A percentile compares a stretch with the other conserved stretches of the same genome.
These are phyloP conservation scores for Barnettozyma wickerhamii DNA, from an alignment of 805 yeast species.

Conservation along the genomic window DNA sequence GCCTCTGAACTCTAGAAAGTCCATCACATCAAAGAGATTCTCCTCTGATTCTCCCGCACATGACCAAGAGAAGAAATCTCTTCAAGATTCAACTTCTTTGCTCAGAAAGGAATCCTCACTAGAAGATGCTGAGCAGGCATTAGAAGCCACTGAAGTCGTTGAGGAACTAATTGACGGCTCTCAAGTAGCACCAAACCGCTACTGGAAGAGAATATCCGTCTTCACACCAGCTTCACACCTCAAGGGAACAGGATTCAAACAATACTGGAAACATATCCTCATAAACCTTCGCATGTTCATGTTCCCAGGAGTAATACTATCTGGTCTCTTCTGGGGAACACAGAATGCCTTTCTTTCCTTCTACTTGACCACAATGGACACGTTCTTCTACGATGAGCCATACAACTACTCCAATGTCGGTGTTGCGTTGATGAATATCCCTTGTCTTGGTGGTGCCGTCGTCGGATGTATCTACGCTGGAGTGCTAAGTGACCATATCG, in stretches of 20 bases:
- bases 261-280: slow-evolving; percentile 49
- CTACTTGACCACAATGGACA: slow-evolving; percentile 70
- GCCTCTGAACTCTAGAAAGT: slow-evolving; percentile 23
- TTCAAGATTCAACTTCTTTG: too few species aligned
- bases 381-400: slow-evolving; percentile 59
- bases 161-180: slow-evolving; percentile 36
- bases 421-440: slow-evolving; percentile 73
- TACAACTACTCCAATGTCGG: slow-evolving; percentile 61
- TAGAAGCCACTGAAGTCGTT: slow-evolving; percentile 6
- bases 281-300: slow-evolving; percentile 51
- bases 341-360: slow-evolving; percentile 76
- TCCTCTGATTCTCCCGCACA: slow-evolving; percentile 1
- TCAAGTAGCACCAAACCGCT: slow-evolving; percentile 37
- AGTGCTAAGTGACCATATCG: slow-evolving; percentile 52
- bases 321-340: slow-evolving; percentile 76
- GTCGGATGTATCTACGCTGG: slow-evolving; percentile 68
- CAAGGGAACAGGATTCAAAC: slow-evolving; percentile 61
- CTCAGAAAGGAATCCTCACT: too few species aligned
- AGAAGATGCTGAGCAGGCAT: too few species aligned
- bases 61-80: slow-evolving; percentile 14
- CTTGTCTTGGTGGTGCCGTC: slow-evolving; percentile 61
- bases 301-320: slow-evolving; percentile 60
- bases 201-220: slow-evolving; percentile 41
- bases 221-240: slow-evolving; percentile 57
- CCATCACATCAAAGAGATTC: too few species aligned